phyloP scores from a whole-genome alignment of 352 stramenopile species.

The Globisporangium sylvaticum region DNA sequence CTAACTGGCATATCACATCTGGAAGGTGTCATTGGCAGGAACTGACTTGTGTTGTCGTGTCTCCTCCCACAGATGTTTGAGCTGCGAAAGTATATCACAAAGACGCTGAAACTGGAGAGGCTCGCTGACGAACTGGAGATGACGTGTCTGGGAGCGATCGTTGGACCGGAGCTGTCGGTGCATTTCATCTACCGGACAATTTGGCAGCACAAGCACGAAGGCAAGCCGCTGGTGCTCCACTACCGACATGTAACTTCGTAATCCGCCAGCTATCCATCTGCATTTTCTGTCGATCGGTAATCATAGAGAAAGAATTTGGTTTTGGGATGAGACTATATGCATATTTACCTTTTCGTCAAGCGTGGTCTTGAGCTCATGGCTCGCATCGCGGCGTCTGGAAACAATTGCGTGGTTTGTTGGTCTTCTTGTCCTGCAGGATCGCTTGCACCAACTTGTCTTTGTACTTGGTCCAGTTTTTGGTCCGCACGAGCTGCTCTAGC shows the following conservation, averaged over 20 bases:
- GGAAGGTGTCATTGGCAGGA: background rate
- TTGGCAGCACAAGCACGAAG: constrained; percentile 51
- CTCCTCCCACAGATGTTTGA: constrained; percentile 41
- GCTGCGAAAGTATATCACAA: constrained; percentile 44
- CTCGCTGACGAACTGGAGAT: constrained; percentile 40
- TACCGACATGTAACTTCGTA: constrained; percentile 32
- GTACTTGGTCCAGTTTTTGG: constrained; percentile 13
- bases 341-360: background rate
- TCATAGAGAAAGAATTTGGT: constrained; percentile 5
- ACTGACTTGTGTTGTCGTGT: background rate
- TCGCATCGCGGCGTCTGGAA: background rate
- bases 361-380: background rate
- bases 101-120: constrained; percentile 27
- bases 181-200: constrained; percentile 66
- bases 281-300: background rate
- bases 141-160: constrained; percentile 47
- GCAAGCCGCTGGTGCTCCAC: constrained; percentile 42
- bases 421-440: constrained; percentile 15
- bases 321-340: background rate
- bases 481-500: constrained; percentile 14
- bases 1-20: constrained; percentile 3
- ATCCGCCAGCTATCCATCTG: background rate
- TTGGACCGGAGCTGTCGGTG: constrained; percentile 60
- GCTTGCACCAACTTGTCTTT: constrained; percentile 11
- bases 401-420: constrained; percentile 8